Percentiles rank a stretch among this genome's conserved stretches.
Conservation (phyloP, 1,139 yeast species). For the Yamadazyma oceani region DNA sequence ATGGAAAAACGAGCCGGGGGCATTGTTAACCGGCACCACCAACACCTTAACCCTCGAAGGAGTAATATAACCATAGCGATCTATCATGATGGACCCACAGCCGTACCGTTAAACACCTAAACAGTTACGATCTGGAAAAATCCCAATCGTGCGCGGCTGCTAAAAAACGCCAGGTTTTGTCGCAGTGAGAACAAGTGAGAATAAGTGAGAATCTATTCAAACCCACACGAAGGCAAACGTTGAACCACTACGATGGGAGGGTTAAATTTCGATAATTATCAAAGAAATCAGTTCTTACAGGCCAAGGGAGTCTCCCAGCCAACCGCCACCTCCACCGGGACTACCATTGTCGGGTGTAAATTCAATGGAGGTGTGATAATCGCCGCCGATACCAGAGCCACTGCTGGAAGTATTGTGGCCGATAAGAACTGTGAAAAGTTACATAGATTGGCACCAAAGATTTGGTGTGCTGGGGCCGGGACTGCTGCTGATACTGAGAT, state of each 20-base stretch:
- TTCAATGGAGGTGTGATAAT: constrained; percentile 92
- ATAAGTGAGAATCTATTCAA: not conserved
- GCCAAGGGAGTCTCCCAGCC: constrained; percentile 76
- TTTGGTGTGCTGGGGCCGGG: constrained; percentile 99
- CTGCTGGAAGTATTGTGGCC: constrained; percentile 93
- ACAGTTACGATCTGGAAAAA: not conserved
- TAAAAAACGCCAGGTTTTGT: no score
- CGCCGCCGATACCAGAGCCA: constrained; percentile 98
- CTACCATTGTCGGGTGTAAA: constrained; percentile 95
- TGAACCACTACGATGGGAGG: constrained; percentile 63
- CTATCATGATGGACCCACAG: constrained; percentile 12
- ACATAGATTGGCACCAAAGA: constrained; percentile 86
- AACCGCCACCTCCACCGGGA: constrained; percentile 94
- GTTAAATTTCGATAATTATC: constrained; percentile 86
- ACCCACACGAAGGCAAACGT: not conserved
- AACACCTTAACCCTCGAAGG: constrained; percentile 71
- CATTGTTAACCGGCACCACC: constrained; percentile 68
- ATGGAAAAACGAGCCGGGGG: constrained; percentile 48
- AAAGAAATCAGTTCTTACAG: constrained; percentile 75
- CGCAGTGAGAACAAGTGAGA: not conserved
- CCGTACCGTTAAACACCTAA: no score
- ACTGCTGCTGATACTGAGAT: constrained; percentile 99
- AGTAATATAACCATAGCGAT: constrained; percentile 30
- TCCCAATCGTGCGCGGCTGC: not conserved
- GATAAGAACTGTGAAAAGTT: constrained; percentile 97